Evolutionary conservation across 208 protist genomes (phyloP).

Genomic region (Trypanosoma platydactyli): DNA sequence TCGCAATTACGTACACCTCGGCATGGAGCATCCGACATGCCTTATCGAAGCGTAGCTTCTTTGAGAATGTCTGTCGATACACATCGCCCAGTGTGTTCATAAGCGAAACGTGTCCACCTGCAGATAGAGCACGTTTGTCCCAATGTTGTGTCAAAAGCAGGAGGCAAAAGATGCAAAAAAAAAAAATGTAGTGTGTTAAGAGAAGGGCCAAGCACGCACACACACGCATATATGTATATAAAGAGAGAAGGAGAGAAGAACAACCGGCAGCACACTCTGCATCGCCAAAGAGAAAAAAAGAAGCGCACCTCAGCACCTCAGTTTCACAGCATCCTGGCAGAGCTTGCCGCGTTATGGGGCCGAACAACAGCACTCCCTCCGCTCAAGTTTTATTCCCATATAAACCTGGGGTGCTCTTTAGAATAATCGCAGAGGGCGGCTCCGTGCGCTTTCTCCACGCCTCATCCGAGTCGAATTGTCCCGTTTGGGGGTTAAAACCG

Average conservation of each 20-base stretch:
- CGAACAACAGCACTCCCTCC: neutral
- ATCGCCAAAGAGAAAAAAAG: too few species aligned
- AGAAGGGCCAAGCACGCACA: too few species aligned
- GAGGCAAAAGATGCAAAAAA: too few species aligned
- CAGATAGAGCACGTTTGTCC: too few species aligned
- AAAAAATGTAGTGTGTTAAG: too few species aligned
- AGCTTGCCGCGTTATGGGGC: neutral
- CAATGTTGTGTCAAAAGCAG: too few species aligned
- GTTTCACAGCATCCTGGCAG: neutral
- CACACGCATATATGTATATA: neutral
- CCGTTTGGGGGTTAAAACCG: constrained; percentile 69
- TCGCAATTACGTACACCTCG: constrained; percentile 57
- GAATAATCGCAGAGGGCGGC: constrained; percentile 40
- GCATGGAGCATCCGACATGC: constrained; percentile 80
- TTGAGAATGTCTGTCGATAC: constrained; percentile 73
- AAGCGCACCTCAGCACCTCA: too few species aligned
- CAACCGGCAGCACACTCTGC: too few species aligned
- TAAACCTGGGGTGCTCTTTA: constrained; percentile 44
- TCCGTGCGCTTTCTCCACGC: constrained; percentile 16
- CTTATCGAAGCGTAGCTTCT: constrained; percentile 80
- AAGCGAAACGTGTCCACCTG: neutral
- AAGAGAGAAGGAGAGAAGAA: neutral
- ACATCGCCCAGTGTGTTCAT: constrained; percentile 72
- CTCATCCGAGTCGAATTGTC: constrained; percentile 29
- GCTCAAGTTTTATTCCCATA: constrained; percentile 8